Percentiles rank a stretch among this genome's conserved stretches.
Evolutionary conservation across 805 yeast genomes (phyloP).

Genomic region (Candida chilensis): DNA sequence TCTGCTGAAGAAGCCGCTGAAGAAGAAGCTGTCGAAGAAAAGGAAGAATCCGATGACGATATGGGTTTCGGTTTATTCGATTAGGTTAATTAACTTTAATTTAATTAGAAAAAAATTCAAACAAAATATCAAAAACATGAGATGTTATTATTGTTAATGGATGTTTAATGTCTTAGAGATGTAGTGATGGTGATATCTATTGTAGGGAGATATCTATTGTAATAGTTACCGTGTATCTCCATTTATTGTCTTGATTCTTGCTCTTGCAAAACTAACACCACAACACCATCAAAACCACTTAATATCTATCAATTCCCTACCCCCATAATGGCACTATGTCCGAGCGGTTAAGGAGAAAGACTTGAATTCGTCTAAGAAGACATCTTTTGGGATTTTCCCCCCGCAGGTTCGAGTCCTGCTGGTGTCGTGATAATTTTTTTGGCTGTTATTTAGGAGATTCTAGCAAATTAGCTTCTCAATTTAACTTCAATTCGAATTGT

Average conservation of each 20-base stretch:
- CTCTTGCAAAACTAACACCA: too few species aligned
- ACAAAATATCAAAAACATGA: too few species aligned
- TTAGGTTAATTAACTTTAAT: slow-evolving; percentile 16
- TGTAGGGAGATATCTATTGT: too few species aligned
- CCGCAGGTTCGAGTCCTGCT: slow-evolving; percentile 1
- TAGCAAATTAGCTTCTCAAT: too few species aligned
- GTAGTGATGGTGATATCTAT: slow-evolving; percentile 6
- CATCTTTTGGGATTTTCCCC: slow-evolving; percentile 1
- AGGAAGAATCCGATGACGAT: slow-evolving; percentile 24
- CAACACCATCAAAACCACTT: too few species aligned
- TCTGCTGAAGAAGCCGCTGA: slow-evolving; percentile 24
- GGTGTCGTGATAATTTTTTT: slow-evolving; percentile 1
- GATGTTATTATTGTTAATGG: too few species aligned
- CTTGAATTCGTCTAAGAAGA: background rate
- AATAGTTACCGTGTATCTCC: too few species aligned
- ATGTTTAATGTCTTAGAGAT: slow-evolving; percentile 2
- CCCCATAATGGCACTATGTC: slow-evolving; percentile 1
- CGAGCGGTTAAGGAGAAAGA: slow-evolving; percentile 1
- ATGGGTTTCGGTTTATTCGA: slow-evolving; percentile 38
- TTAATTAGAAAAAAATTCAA: too few species aligned
- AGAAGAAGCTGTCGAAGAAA: slow-evolving; percentile 15
- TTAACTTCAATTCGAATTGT: too few species aligned
- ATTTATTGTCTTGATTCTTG: too few species aligned
- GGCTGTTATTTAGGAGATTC: background rate
- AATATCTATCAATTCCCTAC: too few species aligned